Percentiles rank a stretch among this genome's conserved stretches.
Evolutionary conservation across 257 asterid genomes (phyloP).

Genomic region (Solanum gracilifrons): DNA sequence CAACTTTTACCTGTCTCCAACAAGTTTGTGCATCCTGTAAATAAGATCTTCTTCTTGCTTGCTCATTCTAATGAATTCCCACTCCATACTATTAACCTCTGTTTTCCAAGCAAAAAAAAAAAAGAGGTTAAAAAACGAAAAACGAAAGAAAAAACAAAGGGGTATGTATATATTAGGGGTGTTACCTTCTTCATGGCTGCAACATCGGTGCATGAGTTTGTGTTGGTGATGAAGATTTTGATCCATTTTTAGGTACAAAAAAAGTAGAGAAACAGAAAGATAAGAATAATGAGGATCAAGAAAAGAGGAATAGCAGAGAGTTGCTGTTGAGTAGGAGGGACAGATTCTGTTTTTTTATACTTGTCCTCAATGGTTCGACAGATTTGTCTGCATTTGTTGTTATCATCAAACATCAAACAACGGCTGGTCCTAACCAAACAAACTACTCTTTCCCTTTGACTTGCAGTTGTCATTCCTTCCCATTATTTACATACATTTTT

Average conservation of each 20-base stretch:
- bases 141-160: background rate
- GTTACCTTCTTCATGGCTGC: background rate
- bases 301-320: background rate
- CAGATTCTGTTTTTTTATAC: constrained; percentile 1
- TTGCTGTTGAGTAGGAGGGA: background rate
- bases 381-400: constrained; percentile 5
- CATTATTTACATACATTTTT: background rate
- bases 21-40: constrained; percentile 60
- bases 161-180: background rate
- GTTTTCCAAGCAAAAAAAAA: background rate
- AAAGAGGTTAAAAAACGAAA: no score
- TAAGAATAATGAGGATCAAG: background rate
- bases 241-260: background rate
- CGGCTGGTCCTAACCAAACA: constrained; percentile 7
- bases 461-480: constrained; percentile 7
- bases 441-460: constrained; percentile 1
- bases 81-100: constrained; percentile 38
- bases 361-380: background rate
- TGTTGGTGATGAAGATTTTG: background rate
- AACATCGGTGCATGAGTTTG: background rate
- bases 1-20: constrained; percentile 43
- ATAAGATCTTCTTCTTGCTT: constrained; percentile 63
- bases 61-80: constrained; percentile 34
- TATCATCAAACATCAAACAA: background rate
- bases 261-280: background rate